Percentiles rank a stretch among this genome's conserved stretches.
Evolutionary conservation across 495 filamentous ascomycete genomes (phyloP).

Genomic region (Margaritispora aquatica): DNA sequence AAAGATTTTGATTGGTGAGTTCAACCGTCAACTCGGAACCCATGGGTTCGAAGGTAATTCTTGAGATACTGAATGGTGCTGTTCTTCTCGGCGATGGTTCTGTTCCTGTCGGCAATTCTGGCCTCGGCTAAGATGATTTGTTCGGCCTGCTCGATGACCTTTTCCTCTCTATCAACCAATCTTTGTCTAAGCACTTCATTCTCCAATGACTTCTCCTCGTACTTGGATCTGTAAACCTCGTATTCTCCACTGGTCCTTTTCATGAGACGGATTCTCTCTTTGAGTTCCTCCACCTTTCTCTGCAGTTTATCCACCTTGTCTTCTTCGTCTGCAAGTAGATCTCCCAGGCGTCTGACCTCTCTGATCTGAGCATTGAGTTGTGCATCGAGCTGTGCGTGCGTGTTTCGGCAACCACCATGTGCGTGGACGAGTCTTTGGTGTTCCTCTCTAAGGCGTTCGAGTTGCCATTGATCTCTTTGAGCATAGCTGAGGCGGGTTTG

Average conservation of each 20-base stretch:
- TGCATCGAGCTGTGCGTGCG: constrained; percentile 6
- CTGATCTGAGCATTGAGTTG: constrained; percentile 9
- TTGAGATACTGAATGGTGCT: constrained; percentile 26
- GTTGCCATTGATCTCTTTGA: constrained; percentile 13
- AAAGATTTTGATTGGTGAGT: neutral
- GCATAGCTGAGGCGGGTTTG: constrained; percentile 17
- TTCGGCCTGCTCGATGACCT: constrained; percentile 36
- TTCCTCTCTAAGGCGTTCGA: constrained; percentile 3
- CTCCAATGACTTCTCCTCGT: constrained; percentile 48
- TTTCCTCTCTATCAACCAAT: constrained; percentile 29
- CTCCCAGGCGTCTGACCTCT: constrained; percentile 30
- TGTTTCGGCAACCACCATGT: constrained; percentile 12
- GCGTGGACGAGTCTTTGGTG: constrained; percentile 9
- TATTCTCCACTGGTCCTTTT: constrained; percentile 37
- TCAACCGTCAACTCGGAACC: constrained; percentile 13
- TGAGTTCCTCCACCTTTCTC: constrained; percentile 45
- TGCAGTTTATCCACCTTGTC: constrained; percentile 48
- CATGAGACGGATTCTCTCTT: constrained; percentile 47
- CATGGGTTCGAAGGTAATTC: constrained; percentile 12
- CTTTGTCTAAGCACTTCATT: constrained; percentile 58
- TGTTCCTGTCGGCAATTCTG: constrained; percentile 51
- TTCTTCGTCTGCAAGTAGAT: constrained; percentile 44
- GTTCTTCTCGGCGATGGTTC: constrained; percentile 44
- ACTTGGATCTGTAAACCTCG: constrained; percentile 27
- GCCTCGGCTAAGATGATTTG: constrained; percentile 52